A percentile compares a stretch with the other conserved stretches of the same genome.
Evolutionary conservation across 495 filamentous ascomycete species (phyloP).

Genomic region (Trichoderma gamsii): DNA sequence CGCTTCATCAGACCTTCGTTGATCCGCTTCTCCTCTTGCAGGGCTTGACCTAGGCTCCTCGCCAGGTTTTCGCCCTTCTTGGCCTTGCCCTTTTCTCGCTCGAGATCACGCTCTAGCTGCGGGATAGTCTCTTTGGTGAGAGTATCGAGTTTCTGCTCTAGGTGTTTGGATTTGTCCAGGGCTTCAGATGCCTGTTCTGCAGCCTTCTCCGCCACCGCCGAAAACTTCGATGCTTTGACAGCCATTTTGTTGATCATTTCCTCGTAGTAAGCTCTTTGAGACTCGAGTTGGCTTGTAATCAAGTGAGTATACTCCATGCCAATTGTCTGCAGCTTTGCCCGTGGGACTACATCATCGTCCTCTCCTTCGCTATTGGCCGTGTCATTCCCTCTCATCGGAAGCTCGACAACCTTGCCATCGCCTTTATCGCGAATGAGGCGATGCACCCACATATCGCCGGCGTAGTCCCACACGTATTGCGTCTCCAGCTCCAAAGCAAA

Average conservation of each 20-base stretch:
- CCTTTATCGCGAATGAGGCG: slow-evolving; percentile 87
- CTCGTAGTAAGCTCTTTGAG: slow-evolving; percentile 89
- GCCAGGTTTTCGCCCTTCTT: slow-evolving; percentile 70
- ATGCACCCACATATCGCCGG: slow-evolving; percentile 90
- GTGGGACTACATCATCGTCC: slow-evolving; percentile 68
- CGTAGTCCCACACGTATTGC: slow-evolving; percentile 97
- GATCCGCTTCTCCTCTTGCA: slow-evolving; percentile 84
- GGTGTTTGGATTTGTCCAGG: slow-evolving; percentile 38
- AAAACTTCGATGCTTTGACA: slow-evolving; percentile 78
- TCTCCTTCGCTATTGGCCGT: slow-evolving; percentile 24
- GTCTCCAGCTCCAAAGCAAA: slow-evolving; percentile 90
- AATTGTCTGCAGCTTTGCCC: slow-evolving; percentile 87
- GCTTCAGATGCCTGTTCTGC: slow-evolving; percentile 47
- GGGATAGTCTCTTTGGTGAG: slow-evolving; percentile 56
- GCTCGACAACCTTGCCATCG: slow-evolving; percentile 82
- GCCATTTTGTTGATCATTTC: slow-evolving; percentile 85
- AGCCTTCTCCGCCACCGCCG: slow-evolving; percentile 58
- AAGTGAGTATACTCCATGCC: slow-evolving; percentile 91
- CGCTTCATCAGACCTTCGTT: slow-evolving; percentile 70
- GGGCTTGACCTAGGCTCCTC: slow-evolving; percentile 64
- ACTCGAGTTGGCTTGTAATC: slow-evolving; percentile 83
- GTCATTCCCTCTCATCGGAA: slow-evolving; percentile 45
- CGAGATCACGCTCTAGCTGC: slow-evolving; percentile 60
- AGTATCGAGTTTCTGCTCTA: slow-evolving; percentile 51
- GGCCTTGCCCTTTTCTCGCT: slow-evolving; percentile 59